These are phyloP conservation scores for Aspergillus fischeri DNA, from an alignment of 2,329 filamentous ascomycete species.

Conservation along the genomic window DNA sequence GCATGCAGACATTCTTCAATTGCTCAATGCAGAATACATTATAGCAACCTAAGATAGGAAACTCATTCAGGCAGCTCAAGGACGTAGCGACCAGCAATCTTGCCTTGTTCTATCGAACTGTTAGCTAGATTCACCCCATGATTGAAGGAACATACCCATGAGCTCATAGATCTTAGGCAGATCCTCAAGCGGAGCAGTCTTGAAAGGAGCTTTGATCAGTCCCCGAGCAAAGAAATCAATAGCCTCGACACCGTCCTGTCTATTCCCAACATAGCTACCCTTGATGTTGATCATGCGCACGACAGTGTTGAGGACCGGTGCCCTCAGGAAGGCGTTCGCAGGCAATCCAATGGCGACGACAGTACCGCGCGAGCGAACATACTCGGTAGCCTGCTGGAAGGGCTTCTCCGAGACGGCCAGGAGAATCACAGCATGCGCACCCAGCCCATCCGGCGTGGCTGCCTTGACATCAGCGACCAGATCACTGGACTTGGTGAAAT, in stretches of 20 bases:
- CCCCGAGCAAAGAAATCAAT: conserved; percentile 83
- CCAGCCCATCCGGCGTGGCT: conserved; percentile 71
- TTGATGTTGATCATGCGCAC: conserved; percentile 86
- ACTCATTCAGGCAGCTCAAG: conserved; percentile 1
- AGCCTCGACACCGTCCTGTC: conserved; percentile 79
- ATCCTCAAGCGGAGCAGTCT: conserved; percentile 73
- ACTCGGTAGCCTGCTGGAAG: conserved; percentile 87
- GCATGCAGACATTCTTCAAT: not conserved
- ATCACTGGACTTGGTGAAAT: conserved; percentile 71
- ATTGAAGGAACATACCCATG: conserved; percentile 43
- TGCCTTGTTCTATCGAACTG: conserved; percentile 2
- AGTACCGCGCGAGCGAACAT: conserved; percentile 74
- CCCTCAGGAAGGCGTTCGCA: conserved; percentile 70
- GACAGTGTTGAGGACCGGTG: conserved; percentile 84
- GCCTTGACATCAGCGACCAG: conserved; percentile 78
- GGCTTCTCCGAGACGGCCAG: conserved; percentile 84
- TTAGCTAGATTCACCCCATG: not conserved
- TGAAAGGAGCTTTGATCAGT: conserved; percentile 76
- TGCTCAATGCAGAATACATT: no score
- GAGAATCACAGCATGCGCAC: conserved; percentile 80
- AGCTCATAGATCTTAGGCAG: conserved; percentile 71
- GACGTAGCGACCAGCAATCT: conserved; percentile 5
- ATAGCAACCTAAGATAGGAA: not conserved
- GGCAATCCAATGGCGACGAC: conserved; percentile 88
- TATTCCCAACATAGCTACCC: conserved; percentile 88